phyloP scores from a whole-genome alignment of 331 rosid species.

The Erythrophleum ivorense region DNA sequence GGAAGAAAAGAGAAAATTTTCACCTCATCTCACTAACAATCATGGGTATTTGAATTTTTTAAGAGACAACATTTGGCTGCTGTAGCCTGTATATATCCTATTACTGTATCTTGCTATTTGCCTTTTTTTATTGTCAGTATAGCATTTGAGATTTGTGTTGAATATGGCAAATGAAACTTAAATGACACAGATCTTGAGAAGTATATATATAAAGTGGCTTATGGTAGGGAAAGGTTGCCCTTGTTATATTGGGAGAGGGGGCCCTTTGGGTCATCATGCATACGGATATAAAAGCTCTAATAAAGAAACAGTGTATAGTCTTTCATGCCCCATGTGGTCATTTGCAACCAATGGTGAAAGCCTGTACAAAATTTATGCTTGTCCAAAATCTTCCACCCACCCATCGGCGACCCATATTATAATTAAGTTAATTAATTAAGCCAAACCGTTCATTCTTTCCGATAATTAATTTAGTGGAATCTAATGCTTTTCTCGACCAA shows the following conservation, averaged over 20 bases:
- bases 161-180: too few species aligned
- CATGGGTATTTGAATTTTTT: too few species aligned
- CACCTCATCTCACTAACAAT: background rate
- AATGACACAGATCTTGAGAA: too few species aligned
- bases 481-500: conserved; percentile 27
- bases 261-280: conserved; percentile 9
- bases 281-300: background rate
- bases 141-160: too few species aligned
- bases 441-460: background rate
- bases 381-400: background rate
- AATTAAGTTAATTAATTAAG: background rate
- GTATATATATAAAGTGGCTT: background rate
- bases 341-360: background rate
- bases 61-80: too few species aligned
- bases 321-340: conserved; percentile 31
- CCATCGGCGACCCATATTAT: background rate
- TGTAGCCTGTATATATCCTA: too few species aligned
- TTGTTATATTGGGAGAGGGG: conserved; percentile 34
- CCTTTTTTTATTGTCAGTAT: too few species aligned
- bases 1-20: too few species aligned
- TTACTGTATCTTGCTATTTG: too few species aligned
- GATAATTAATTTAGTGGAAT: background rate
- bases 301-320: conserved; percentile 1
- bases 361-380: background rate
- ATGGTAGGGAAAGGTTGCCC: conserved; percentile 16